Evolutionary conservation across 2,329 filamentous ascomycete genomes (phyloP), one percentile per base, ranked within the genome.

Genomic region (Phaeoacremonium minimum): DNA sequence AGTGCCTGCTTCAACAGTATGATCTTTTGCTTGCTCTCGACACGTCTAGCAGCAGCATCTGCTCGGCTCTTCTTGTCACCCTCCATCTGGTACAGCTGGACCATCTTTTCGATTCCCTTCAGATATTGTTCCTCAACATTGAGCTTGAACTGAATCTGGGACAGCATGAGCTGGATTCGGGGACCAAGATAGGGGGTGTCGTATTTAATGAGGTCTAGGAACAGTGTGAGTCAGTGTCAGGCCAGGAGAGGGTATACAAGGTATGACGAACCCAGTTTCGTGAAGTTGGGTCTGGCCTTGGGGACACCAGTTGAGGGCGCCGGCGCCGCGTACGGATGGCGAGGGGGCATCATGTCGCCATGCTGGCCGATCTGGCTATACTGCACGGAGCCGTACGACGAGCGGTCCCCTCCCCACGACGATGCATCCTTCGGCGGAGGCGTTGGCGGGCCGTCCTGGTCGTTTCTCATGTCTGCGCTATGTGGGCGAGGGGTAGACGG

Each of bases 121-220:
- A 97, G 89, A 64, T 98, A 98, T 65, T 98, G 93, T 59, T 96
- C 95, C 61, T 98, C 93, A 18, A 98, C 93, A 48, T 93, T 95
- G 43, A 98, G 77, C 69, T 98, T 98, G 71, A 98, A 98, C 63
- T 97, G 89, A 46, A 98, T 83, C 63, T 98, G 93, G 32, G 93
- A 95, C 55, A 98, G 72, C 93, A 98, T 98, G 55, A 97, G 85
- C 68, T 98, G 93, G 55, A 98, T 98, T 49, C 94, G 89, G 42
- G 93, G 91, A 20, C 93, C 93, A 44, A 98, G 82, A 60, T 96
- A 87, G 14, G 87, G 86, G 19, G 90, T 96, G 58, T 98, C 93
- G 66, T 94, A 95, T 79, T 97, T 97, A 69, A 98, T 96, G 45
- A 98, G 72, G 65, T 98, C 93, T 96, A 42, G n/a, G n/a, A n/a